A percentile compares a stretch with the other conserved stretches of the same genome.
Evolutionary conservation across 2,329 filamentous ascomycete genomes (phyloP).

Genomic region (Nemania diffusa): DNA sequence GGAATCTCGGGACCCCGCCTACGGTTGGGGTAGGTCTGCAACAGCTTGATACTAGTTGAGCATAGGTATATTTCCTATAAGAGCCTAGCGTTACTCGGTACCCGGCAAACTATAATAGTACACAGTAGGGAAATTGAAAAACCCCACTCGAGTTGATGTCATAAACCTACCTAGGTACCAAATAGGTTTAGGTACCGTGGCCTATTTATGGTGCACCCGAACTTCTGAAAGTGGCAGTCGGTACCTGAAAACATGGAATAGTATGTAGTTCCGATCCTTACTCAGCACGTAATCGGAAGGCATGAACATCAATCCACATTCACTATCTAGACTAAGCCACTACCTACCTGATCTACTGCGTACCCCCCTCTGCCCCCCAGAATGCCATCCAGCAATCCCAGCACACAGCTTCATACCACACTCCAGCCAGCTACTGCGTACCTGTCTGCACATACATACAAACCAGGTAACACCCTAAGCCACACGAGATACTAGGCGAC

Average conservation of each 20-base stretch:
- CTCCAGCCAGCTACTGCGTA: background rate
- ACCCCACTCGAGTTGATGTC: too few species aligned
- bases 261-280: background rate
- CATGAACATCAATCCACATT: too few species aligned
- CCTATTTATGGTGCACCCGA: too few species aligned
- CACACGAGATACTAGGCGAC: background rate
- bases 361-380: background rate
- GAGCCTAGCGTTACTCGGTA: slow-evolving; percentile 11
- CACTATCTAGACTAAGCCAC: too few species aligned
- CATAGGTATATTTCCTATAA: background rate
- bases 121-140: background rate
- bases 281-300: background rate
- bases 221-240: too few species aligned
- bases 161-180: too few species aligned
- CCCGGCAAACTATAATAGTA: background rate
- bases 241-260: too few species aligned
- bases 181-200: too few species aligned
- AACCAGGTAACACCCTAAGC: slow-evolving; percentile 10
- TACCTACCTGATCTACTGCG: background rate
- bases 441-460: background rate
- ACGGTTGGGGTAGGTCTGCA: background rate
- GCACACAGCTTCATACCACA: background rate
- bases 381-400: background rate
- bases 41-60: too few species aligned
- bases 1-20: background rate